These are phyloP conservation scores for Syzygium grande DNA, from an alignment of 345 rosid species.

Conservation along the genomic window DNA sequence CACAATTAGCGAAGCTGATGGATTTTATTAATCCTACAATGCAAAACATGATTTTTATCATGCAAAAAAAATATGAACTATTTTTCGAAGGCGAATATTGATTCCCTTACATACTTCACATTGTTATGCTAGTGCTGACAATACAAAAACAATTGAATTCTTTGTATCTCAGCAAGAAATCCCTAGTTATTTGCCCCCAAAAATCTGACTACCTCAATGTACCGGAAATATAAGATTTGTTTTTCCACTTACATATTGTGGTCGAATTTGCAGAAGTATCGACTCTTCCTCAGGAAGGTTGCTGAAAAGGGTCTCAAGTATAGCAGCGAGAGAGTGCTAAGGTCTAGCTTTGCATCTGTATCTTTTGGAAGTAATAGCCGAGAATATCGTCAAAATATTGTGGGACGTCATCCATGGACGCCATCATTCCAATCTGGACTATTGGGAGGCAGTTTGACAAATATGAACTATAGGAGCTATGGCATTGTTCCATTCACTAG, in stretches of 20 bases:
- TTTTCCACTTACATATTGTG: neutral
- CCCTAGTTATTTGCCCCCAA: neutral
- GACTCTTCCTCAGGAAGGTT: slow-evolving; percentile 43
- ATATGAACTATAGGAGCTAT: neutral
- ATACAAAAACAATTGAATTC: neutral
- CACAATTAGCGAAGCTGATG: neutral
- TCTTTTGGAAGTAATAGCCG: neutral
- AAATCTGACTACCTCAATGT: neutral
- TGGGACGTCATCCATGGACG: neutral
- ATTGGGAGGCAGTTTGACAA: neutral
- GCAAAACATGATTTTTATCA: neutral
- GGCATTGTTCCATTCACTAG: neutral
- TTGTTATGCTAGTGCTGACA: neutral
- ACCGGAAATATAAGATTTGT: neutral
- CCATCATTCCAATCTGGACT: neutral
- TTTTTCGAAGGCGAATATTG: neutral
- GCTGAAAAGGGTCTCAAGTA: neutral
- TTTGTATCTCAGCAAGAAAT: neutral
- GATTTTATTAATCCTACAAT: neutral
- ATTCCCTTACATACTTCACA: neutral
- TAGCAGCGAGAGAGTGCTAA: slow-evolving; percentile 10
- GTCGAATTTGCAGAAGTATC: slow-evolving; percentile 47
- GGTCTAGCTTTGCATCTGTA: neutral
- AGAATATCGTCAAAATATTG: neutral
- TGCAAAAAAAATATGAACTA: neutral